phyloP scores from a whole-genome alignment of 768 basidiomycete species.

The Russula griseocarnosa region DNA sequence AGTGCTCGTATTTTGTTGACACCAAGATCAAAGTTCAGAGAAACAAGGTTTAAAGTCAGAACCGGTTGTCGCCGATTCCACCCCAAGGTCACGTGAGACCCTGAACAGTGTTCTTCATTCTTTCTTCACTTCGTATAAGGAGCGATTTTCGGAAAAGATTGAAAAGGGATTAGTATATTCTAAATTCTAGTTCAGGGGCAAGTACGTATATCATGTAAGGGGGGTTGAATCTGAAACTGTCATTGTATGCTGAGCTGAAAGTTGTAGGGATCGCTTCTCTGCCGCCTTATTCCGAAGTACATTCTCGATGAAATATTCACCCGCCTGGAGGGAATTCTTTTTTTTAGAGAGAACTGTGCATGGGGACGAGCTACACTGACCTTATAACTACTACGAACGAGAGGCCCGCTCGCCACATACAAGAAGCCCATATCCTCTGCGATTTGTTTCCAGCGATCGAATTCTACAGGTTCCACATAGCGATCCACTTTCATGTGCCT shows the following conservation, averaged over 20 bases:
- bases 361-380: slow-evolving; percentile 40
- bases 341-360: background rate
- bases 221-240: slow-evolving; percentile 11
- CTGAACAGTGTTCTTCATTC: too few species aligned
- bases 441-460: slow-evolving; percentile 82
- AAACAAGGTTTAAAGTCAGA: slow-evolving; percentile 20
- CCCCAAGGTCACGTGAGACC: too few species aligned
- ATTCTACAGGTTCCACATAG: slow-evolving; percentile 92
- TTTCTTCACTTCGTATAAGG: too few species aligned
- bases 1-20: background rate
- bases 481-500: slow-evolving; percentile 98
- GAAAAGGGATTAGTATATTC: background rate
- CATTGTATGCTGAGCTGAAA: slow-evolving; percentile 29
- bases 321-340: slow-evolving; percentile 64
- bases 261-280: slow-evolving; percentile 40
- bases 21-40: slow-evolving; percentile 17
- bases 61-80: slow-evolving; percentile 6
- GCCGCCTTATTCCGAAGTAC: slow-evolving; percentile 61
- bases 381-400: slow-evolving; percentile 97
- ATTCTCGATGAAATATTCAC: slow-evolving; percentile 93
- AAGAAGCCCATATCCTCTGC: slow-evolving; percentile 95
- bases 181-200: slow-evolving; percentile 3
- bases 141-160: background rate
- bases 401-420: slow-evolving; percentile 94
- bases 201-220: slow-evolving; percentile 3